Base-by-base conservation (phyloP, 495 filamentous ascomycete species). In the Penicillium cinerascens region DNA sequence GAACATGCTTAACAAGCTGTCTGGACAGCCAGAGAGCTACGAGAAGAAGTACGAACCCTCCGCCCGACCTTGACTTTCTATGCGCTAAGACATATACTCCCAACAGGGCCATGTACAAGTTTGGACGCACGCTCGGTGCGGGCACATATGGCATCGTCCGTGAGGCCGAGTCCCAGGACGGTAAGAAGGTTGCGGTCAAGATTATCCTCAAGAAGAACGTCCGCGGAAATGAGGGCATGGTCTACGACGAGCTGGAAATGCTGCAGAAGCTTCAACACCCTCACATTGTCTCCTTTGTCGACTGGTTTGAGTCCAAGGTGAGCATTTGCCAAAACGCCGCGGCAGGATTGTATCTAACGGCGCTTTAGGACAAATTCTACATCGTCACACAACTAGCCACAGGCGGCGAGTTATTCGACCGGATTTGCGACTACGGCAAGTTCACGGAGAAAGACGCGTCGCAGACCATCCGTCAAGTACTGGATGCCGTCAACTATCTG, bases 201-300 rank as follows among this genome's bases (percentile, higher is more conserved):
- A 97, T 99, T 67, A 99, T 99, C 66, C 78, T 99, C 58, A 99
- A 99, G 83, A 97, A 96, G 75, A 97, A 96, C 74, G 93, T 99
- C 63, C 90, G 89, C 53, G 95, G 93, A 48, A 97, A 97, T 59
- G 93, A 99, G 74, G 82, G 84, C 65, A 99, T 99, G 93, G 93
- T 99, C 25, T 91, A 95, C 65, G 95, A 97, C 74, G 93, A 99
- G 75, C 78, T 99, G 61, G 81, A 89, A 49, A 87, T 99, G 81
- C 77, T 99, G 58, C 90, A 95, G 73, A 77, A 80, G 33, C 82
- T 99, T 59, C 80, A 92, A 57, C 95, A 99, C 68, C 89, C 89
- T 23, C 89, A 97, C 72, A 99, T 99, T 65, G 95, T 99, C 70
- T 86, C 87, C 53, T 99, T 99, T 64, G 88, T 92, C 60, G 93